Percentiles rank a stretch among this genome's conserved stretches.
Evolutionary conservation across 495 filamentous ascomycete genomes (phyloP).

Genomic region (Penicillium parvum): DNA sequence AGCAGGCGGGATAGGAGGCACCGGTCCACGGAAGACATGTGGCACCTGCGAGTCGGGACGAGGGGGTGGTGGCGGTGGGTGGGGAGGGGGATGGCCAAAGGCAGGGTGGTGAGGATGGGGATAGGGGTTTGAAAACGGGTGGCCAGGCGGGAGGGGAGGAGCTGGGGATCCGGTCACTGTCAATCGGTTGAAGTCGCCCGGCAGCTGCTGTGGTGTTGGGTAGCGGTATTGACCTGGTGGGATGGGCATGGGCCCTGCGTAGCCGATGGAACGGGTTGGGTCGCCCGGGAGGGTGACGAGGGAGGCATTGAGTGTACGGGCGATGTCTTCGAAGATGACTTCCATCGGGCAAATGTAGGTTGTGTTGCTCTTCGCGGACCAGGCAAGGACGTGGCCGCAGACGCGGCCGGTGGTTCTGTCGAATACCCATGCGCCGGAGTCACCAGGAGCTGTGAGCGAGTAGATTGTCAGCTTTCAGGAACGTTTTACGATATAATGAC

Average conservation of each 20-base stretch:
- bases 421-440: slow-evolving; percentile 91
- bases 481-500: neutral
- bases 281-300: slow-evolving; percentile 37
- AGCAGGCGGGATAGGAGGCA: slow-evolving; percentile 29
- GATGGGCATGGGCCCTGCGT: slow-evolving; percentile 8
- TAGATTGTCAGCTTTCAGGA: slow-evolving; percentile 27
- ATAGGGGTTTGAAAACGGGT: slow-evolving; percentile 13
- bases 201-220: slow-evolving; percentile 29
- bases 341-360: slow-evolving; percentile 96
- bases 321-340: slow-evolving; percentile 78
- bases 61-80: slow-evolving; percentile 18
- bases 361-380: slow-evolving; percentile 66
- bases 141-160: slow-evolving; percentile 6
- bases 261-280: slow-evolving; percentile 27
- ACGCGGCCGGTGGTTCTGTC: slow-evolving; percentile 74
- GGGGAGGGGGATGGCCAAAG: slow-evolving; percentile 13
- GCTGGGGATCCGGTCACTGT: slow-evolving; percentile 9
- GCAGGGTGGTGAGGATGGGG: slow-evolving; percentile 12
- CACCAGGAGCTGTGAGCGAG: slow-evolving; percentile 61
- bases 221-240: slow-evolving; percentile 17
- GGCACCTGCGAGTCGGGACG: slow-evolving; percentile 17
- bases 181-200: slow-evolving; percentile 30
- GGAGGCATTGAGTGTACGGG: slow-evolving; percentile 57
- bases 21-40: slow-evolving; percentile 16
- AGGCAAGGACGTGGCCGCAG: slow-evolving; percentile 86